Evolutionary conservation across 805 yeast genomes (phyloP).

Genomic region (Blastobotrys parvus): DNA sequence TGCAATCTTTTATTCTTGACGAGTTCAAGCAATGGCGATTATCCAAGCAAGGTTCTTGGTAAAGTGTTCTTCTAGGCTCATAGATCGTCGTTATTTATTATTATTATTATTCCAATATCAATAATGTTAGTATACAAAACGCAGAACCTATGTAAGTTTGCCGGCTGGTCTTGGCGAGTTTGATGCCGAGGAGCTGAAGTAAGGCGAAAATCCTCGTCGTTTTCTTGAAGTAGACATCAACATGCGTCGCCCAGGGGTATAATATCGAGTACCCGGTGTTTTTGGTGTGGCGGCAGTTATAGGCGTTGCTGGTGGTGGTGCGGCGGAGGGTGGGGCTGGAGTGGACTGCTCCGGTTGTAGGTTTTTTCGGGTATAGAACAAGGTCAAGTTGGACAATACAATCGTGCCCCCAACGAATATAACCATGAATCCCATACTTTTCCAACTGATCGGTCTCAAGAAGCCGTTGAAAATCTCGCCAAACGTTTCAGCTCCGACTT

Average conservation of each 20-base stretch:
- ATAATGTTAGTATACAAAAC: too few relatives aligned
- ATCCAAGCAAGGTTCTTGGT: too few relatives aligned
- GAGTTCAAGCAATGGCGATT: conserved; percentile 49
- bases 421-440: conserved; percentile 40
- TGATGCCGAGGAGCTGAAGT: too few relatives aligned
- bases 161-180: too few relatives aligned
- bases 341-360: background rate
- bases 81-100: too few relatives aligned
- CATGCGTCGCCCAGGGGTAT: background rate
- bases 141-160: too few relatives aligned
- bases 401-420: conserved; percentile 24
- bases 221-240: background rate
- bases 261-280: background rate
- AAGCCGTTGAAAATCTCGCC: conserved; percentile 79
- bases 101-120: too few relatives aligned
- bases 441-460: conserved; percentile 60
- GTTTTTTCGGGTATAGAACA: conserved; percentile 14
- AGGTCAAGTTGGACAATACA: conserved; percentile 24
- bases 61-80: too few relatives aligned
- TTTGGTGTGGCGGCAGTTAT: too few relatives aligned
- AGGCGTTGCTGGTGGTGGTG: background rate
- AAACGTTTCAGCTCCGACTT: conserved; percentile 69
- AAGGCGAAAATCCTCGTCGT: background rate
- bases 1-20: conserved; percentile 36
- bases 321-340: background rate